Evolutionary conservation across 164 flowering plant species (phyloP), one percentile per base, ranked within the genome.

Genomic region (Santalum album): DNA sequence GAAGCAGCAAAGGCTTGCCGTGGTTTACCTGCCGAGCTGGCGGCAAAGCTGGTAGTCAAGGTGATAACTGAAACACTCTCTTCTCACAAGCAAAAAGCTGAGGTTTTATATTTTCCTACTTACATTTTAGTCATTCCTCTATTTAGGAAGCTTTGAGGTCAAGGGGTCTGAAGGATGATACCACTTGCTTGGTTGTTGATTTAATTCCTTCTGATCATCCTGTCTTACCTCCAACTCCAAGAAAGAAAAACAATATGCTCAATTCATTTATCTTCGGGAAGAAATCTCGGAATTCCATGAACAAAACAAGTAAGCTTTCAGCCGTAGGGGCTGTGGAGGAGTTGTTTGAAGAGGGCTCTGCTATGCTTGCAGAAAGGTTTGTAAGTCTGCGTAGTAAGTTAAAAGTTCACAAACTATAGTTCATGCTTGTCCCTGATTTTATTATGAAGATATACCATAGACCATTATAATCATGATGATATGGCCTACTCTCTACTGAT

Each of bases 311-410:
- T 68, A 89, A 81, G 77, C 84, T 80, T 39, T 83, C 97, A 51
- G 73, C 97, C 54, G 86, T 87, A 57, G 95, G 94, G 39, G 89
- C 65, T 54, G 97, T 90, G 61, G 90, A 84, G 79, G 97, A 90
- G 65, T 62, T 90, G 59, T 90, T 90, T 75, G 97, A 90, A 72
- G 97, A 90, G 72, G 97, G 97, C 61, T 90, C 97, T 65, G 97
- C 97, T 21, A 67, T 90, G 77, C 97, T 90, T 67, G 77, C 78
- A 16, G 96, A 90, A 75, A 85, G 97, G 97, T 85, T 62, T 36
- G 64, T 59, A 12, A 25, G 35, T 67, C 25, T 12, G 56, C 16
- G 49, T 26, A 32, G 51, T 38, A 58, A 29, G 34, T 3, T 29
- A 29, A 9, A 9, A 29, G 9, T 29, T 29, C 34, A 29, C 34